Conservation (phyloP, 2,329 filamentous ascomycete genomes). For the Trichoderma simmonsii region DNA sequence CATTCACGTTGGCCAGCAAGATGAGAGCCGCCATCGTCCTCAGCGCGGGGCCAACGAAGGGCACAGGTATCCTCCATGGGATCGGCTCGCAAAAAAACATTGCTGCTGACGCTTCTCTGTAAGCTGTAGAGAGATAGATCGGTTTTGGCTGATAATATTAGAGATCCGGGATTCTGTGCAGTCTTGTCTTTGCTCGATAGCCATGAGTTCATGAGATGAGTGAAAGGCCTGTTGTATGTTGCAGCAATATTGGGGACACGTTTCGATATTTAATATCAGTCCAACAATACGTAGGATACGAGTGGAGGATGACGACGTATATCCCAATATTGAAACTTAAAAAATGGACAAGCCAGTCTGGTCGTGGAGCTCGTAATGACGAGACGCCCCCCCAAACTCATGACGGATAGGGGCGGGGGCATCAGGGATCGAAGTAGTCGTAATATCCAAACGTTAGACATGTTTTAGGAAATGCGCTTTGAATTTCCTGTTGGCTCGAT, state of each 20-base stretch:
- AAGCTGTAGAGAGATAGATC: background rate
- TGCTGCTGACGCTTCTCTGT: background rate
- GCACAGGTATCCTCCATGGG: conserved; percentile 19
- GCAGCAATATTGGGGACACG: background rate
- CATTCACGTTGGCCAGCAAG: conserved; percentile 17
- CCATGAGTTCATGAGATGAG: background rate
- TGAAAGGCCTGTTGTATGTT: background rate
- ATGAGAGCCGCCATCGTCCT: conserved; percentile 11
- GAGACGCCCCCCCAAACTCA: background rate
- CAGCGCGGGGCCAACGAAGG: conserved; percentile 12
- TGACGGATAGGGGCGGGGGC: no score
- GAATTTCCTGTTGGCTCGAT: conserved; percentile 88
- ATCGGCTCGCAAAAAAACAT: background rate
- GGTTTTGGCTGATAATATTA: background rate
- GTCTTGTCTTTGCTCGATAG: background rate
- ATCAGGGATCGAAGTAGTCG: background rate
- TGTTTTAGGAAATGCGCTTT: conserved; percentile 77
- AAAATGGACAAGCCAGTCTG: background rate
- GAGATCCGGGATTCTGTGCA: background rate
- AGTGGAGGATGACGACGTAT: background rate
- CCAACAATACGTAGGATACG: background rate
- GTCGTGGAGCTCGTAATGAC: background rate
- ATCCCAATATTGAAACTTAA: background rate
- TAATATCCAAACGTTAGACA: conserved; percentile 44
- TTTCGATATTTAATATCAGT: background rate